These are phyloP conservation scores for Kernera saxatilis DNA, from an alignment of 345 rosid genomes.

Conservation along the genomic window DNA sequence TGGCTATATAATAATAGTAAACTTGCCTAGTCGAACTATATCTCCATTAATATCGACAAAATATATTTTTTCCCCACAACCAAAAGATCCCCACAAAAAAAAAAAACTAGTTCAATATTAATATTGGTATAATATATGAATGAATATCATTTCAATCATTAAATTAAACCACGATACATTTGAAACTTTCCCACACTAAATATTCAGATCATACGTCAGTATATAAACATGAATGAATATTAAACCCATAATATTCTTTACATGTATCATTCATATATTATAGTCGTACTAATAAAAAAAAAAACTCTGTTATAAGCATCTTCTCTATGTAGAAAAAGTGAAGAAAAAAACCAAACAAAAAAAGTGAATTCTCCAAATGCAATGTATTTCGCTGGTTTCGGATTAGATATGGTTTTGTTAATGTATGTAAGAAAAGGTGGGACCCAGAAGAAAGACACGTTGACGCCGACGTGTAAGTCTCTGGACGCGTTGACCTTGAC, in stretches of 20 bases:
- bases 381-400: conserved; percentile 13
- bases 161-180: background rate
- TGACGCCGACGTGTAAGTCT: conserved; percentile 33
- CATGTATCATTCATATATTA: background rate
- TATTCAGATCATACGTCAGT: background rate
- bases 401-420: conserved; percentile 7
- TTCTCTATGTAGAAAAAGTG: background rate
- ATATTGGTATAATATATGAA: too few relatives aligned
- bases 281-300: background rate
- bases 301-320: background rate
- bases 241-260: background rate
- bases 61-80: too few relatives aligned
- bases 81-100: too few relatives aligned
- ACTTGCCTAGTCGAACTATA: too few relatives aligned
- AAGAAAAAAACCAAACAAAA: background rate
- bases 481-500: conserved; percentile 29
- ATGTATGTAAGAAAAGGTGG: background rate
- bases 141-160: too few relatives aligned
- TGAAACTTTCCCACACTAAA: background rate
- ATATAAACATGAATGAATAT: background rate
- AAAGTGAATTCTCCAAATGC: conserved; percentile 9
- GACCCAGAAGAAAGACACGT: conserved; percentile 10
- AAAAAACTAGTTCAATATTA: too few relatives aligned
- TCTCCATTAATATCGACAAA: too few relatives aligned
- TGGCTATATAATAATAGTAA: too few relatives aligned